Evolutionary conservation across 306 rosid species (phyloP).

Genomic region (Prunus mongolica): DNA sequence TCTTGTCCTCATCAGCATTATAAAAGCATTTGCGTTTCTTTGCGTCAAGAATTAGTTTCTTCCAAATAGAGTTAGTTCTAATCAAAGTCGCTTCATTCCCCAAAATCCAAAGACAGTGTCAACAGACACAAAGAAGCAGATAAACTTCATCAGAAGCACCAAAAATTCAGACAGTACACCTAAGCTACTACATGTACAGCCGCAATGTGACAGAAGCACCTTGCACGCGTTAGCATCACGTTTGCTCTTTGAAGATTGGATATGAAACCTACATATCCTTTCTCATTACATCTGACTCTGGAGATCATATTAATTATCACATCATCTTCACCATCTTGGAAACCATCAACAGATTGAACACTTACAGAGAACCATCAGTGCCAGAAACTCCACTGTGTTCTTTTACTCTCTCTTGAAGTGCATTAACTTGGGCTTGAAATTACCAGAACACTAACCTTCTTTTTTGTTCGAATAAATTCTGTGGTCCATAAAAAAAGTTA

Average conservation of each 20-base stretch:
- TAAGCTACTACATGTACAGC: background rate
- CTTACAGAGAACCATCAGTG: slow-evolving; percentile 26
- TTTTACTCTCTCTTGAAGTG: slow-evolving; percentile 38
- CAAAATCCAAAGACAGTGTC: slow-evolving; percentile 40
- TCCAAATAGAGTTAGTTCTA: slow-evolving; percentile 30
- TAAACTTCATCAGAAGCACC: background rate
- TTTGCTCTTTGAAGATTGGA: slow-evolving; percentile 46
- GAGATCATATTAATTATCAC: slow-evolving; percentile 34
- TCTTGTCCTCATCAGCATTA: slow-evolving; percentile 21
- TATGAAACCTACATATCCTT: slow-evolving; percentile 48
- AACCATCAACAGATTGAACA: slow-evolving; percentile 57
- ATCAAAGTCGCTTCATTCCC: slow-evolving; percentile 27
- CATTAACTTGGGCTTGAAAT: slow-evolving; percentile 54
- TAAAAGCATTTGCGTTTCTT: slow-evolving; percentile 29
- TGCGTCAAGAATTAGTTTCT: slow-evolving; percentile 31
- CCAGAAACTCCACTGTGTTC: slow-evolving; percentile 9
- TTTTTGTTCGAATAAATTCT: slow-evolving; percentile 33
- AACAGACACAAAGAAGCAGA: background rate
- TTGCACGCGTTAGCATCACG: slow-evolving; percentile 39
- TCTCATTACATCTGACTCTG: slow-evolving; percentile 27
- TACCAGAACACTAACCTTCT: slow-evolving; percentile 50
- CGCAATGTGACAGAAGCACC: background rate
- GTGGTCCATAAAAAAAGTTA: background rate
- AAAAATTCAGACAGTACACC: background rate
- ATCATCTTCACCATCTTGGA: slow-evolving; percentile 70